Percentiles rank a stretch among this genome's conserved stretches.
These are phyloP conservation scores for Salix dunnii DNA, from an alignment of 345 rosid genomes.

Conservation along the genomic window DNA sequence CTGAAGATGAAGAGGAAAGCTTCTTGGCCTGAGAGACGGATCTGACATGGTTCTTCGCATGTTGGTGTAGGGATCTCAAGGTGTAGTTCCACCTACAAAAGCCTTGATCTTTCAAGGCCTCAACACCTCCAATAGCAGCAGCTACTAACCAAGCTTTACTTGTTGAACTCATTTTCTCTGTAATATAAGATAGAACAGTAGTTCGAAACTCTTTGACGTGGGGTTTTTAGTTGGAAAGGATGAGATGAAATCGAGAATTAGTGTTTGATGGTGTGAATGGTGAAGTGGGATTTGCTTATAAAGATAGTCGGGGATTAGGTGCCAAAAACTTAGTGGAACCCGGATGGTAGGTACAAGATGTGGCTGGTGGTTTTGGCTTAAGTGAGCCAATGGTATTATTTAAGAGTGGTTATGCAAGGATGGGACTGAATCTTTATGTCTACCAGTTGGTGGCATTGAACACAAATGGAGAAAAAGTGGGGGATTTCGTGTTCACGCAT, in stretches of 20 bases:
- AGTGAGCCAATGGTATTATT: not conserved
- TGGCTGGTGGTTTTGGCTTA: not conserved
- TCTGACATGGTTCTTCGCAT: constrained; percentile 21
- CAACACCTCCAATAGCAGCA: constrained; percentile 33
- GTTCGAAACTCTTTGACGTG: not conserved
- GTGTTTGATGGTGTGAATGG: not conserved
- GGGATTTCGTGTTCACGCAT: not conserved
- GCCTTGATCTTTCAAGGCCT: constrained; percentile 40
- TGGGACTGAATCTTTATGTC: not conserved
- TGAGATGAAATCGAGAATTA: too few species aligned
- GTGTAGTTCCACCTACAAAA: constrained; percentile 37
- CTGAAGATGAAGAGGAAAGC: constrained; percentile 20
- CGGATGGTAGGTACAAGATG: not conserved
- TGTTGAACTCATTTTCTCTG: constrained; percentile 22
- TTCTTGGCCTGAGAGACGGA: constrained; percentile 31
- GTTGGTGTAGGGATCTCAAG: constrained; percentile 14
- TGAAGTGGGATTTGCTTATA: not conserved
- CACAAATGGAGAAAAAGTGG: not conserved
- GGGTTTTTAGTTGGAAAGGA: not conserved
- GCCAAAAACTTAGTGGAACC: not conserved
- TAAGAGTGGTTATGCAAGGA: not conserved
- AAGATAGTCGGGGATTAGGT: too few species aligned
- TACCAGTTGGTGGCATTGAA: not conserved
- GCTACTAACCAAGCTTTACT: constrained; percentile 40
- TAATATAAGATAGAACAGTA: too few species aligned